These are phyloP conservation scores for Suhomyces terraborum DNA, from an alignment of 1,139 yeast species.

Conservation along the genomic window DNA sequence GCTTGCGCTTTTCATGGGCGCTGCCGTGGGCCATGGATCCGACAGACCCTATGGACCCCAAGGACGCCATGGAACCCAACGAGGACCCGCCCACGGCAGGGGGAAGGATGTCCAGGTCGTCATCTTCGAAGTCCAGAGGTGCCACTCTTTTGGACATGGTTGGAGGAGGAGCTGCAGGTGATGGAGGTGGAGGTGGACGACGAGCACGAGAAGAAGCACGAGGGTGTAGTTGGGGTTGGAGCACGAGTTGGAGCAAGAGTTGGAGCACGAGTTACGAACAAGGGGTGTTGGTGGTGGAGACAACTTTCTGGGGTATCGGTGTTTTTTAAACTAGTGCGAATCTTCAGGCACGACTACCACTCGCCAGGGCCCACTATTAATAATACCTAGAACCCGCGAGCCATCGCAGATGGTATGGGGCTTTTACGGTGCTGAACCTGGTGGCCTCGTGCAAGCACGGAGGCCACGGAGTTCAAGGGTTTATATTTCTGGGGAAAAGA, in stretches of 20 bases:
- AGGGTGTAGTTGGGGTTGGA: no score
- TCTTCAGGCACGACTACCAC: not conserved
- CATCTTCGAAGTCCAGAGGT: slow-evolving; percentile 2
- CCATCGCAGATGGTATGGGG: not conserved
- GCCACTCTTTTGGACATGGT: slow-evolving; percentile 10
- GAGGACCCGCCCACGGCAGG: no score
- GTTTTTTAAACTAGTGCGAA: not conserved
- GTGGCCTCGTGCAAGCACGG: not conserved
- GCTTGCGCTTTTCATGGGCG: slow-evolving; percentile 53
- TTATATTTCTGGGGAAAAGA: no score
- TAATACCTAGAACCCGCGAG: not conserved
- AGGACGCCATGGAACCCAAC: no score
- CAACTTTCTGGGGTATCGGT: not conserved
- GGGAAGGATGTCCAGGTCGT: no score
- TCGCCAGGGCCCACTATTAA: not conserved
- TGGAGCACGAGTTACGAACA: no score
- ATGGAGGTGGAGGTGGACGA: not conserved
- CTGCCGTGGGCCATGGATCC: not conserved
- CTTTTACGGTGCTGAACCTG: no score
- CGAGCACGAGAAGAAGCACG: no score
- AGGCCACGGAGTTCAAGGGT: not conserved
- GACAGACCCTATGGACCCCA: no score
- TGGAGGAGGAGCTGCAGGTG: no score
- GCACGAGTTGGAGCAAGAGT: no score
- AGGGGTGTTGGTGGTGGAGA: no score